Percentiles rank a stretch among this genome's conserved stretches.
phyloP scores from a whole-genome alignment of 306 rosid genomes.

The Morella rubra region DNA sequence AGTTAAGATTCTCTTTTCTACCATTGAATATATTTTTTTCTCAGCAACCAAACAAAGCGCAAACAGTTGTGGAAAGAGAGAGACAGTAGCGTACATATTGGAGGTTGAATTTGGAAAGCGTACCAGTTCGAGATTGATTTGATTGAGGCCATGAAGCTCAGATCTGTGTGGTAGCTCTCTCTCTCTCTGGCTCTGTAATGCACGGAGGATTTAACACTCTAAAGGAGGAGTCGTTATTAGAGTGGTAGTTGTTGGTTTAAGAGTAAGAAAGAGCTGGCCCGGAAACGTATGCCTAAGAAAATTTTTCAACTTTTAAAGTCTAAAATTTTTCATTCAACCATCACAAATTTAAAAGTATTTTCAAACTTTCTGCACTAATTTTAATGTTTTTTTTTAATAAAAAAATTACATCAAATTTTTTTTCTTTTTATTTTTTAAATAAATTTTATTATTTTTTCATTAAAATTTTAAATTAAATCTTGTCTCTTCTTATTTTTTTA shows the following conservation, averaged over 20 bases:
- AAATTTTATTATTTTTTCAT: no score
- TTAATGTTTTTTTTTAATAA: no score
- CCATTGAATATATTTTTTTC: constrained; percentile 13
- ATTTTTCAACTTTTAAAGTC: neutral
- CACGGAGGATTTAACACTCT: neutral
- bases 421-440: no score
- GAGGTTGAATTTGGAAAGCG: neutral
- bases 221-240: neutral
- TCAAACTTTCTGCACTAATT: no score
- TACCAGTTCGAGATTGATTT: neutral
- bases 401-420: no score
- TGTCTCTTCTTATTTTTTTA: no score
- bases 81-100: constrained; percentile 28
- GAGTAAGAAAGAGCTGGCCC: neutral
- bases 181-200: neutral
- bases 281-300: neutral
- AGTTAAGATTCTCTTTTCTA: neutral
- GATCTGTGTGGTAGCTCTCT: constrained; percentile 35
- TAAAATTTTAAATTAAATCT: no score
- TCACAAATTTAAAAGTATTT: no score
- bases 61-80: neutral
- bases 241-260: constrained; percentile 28
- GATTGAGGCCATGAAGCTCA: constrained; percentile 30
- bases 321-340: no score
- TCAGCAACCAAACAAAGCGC: constrained; percentile 23